Evolutionary conservation across 1,139 yeast species (phyloP), one percentile per base, ranked within the genome.

Genomic region (Zygosaccharomyces pseudobailii): DNA sequence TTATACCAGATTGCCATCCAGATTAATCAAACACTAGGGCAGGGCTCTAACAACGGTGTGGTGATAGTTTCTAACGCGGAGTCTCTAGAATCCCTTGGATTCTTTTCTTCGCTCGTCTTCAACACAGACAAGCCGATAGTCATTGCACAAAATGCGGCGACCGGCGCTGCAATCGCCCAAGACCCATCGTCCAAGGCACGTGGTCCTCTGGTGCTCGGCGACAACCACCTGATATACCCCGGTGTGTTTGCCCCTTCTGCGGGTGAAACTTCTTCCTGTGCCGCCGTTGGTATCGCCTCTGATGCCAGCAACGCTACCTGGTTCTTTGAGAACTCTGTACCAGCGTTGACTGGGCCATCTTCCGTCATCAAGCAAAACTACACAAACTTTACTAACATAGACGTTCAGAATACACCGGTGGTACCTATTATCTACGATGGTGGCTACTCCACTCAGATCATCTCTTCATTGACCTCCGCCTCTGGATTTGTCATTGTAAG

Each of bases 341-440:
- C 65, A 34, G 42, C 48, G 5, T 42, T 61, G 39, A 45, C 59
- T 7, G 45, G 49, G 20, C 47, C 53, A 5, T 45, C 50, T 43
- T 57, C 63, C 33, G 44, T 57, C 23, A 47, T 62, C 35, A 53
- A 60, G 48, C 48, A 48, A 33, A 56, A 50, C 46, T 48, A 47
- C 49, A 39, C 53, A 30, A 50, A 58, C 49, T 58, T 59, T 54
- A 61, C 63, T 33, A 41, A 55, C 43, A 45, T 51, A 24, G 23
- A 47, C 17, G 45, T 41, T 27, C 43, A 43, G 24, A 42, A 49
- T 4, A 40, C 53, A 8, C 57, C 63, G 37, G 43, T 54, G 20
- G 61, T 63, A 6, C 65, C 66, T 47, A 55, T 63, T 30, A 45
- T 58, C 43, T 58, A 55, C 51, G 64, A 58, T 36, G 64, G 57